Evolutionary conservation across 2,329 filamentous ascomycete species (phyloP), one percentile per base, ranked within the genome.

Genomic region (Dendrostoma leiphaemia): DNA sequence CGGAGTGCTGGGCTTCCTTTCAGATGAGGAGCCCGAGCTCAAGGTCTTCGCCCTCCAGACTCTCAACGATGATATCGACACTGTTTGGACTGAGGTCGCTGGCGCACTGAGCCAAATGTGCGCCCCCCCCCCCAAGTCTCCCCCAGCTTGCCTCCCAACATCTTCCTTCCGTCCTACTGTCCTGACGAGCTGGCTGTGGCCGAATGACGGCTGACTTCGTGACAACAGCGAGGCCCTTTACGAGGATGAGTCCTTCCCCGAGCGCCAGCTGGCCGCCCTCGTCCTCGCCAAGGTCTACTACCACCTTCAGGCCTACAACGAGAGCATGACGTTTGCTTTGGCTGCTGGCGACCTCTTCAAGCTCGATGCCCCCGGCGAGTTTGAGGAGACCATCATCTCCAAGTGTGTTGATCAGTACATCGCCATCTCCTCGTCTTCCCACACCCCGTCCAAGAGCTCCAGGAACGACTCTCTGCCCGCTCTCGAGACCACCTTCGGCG

Each of bases 321-420:
- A 99, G 77, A 97, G 93, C 74, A 97, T 99, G 93, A 89, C 90
- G 49, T 97, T 99, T 73, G 94, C 94, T 60, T 84, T 99, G 43
- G 92, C 91, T 56, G 92, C 94, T 23, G 94, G 94, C 57, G 90
- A 97, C 69, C 85, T 96, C 47, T 97, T 99, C 80, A 90, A 95
- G 76, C 83, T 97, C 61, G 90, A 97, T 66, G 82, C 87, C 51
- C 88, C 90, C 49, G 89, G 91, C 72, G 94, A 99, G 77, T 99
- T 96, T 67, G 94, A 99, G 73, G 92, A 99, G 77, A 99, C 94
- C 54, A 97, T 99, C 75, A 92, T 97, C 71, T 93, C 93, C 57
- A 97, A 95, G 81, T 99, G 94, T 69, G 85, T 99, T 67, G 94
- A 99, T 73, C 95, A 95, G 61, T 99, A 97, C 76, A 97, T 99